A percentile compares a stretch with the other conserved stretches of the same genome.
These are phyloP conservation scores for Mangifera indica DNA, from an alignment of 345 rosid genomes.

Conservation along the genomic window DNA sequence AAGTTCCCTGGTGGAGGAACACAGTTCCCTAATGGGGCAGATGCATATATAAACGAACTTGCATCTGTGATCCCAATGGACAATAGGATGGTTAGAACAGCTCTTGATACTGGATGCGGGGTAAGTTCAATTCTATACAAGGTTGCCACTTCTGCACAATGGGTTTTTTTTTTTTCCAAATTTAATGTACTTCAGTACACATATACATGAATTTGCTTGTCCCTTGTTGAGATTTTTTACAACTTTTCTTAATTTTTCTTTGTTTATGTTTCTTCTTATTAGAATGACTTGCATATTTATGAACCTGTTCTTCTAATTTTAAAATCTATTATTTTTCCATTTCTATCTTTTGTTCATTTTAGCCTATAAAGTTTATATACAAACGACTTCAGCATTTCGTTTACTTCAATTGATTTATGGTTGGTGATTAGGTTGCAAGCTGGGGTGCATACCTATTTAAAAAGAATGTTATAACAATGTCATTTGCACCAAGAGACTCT, in stretches of 20 bases:
- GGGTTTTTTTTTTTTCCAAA: not conserved
- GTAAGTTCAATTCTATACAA: slow-evolving; percentile 31
- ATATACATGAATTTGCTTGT: not conserved
- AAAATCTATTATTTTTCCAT: not conserved
- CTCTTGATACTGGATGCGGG: slow-evolving; percentile 70
- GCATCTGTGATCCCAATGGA: slow-evolving; percentile 61
- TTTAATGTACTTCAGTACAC: not conserved
- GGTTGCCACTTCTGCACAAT: not conserved
- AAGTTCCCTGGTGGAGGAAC: slow-evolving; percentile 79
- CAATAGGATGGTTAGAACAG: slow-evolving; percentile 61
- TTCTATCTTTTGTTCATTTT: not conserved
- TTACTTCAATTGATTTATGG: not conserved
- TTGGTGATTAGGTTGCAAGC: slow-evolving; percentile 53
- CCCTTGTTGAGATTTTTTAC: not conserved
- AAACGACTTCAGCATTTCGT: not conserved
- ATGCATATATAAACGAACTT: slow-evolving; percentile 54
- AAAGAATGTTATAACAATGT: slow-evolving; percentile 62
- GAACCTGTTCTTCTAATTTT: not conserved
- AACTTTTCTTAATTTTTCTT: not conserved
- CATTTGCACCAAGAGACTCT: slow-evolving; percentile 69
- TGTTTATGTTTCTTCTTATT: not conserved
- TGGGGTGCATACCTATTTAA: slow-evolving; percentile 66
- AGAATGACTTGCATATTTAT: not conserved
- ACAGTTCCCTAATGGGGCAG: slow-evolving; percentile 68
- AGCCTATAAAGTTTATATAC: not conserved